Evolutionary conservation across 2,329 filamentous ascomycete species (phyloP).

Genomic region (Aspergillus intermedius): DNA sequence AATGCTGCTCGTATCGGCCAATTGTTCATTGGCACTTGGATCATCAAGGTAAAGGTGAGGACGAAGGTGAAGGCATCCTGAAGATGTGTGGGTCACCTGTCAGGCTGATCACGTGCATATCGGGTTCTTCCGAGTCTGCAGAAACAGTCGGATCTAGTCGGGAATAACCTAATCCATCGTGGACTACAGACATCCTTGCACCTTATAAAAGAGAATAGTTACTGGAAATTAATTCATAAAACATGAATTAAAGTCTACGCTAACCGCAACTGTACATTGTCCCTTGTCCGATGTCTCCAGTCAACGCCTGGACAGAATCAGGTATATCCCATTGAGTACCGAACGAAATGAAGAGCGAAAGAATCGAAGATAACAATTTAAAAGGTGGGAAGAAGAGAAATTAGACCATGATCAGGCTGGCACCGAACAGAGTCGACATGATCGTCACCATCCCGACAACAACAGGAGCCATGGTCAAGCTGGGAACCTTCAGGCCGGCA

Average conservation of each 20-base stretch:
- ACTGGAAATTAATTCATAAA: conserved; percentile 1
- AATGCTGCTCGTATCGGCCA: too few relatives aligned
- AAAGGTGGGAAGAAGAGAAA: conserved; percentile 9
- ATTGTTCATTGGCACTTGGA: too few relatives aligned
- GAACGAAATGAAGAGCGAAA: not conserved
- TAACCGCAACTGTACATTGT: conserved; percentile 13
- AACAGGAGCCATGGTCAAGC: conserved; percentile 45
- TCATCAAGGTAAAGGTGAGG: too few relatives aligned
- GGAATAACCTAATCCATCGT: too few relatives aligned
- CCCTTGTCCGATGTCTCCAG: conserved; percentile 1
- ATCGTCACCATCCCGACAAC: conserved; percentile 47
- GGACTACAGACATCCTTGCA: too few relatives aligned
- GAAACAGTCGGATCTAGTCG: too few relatives aligned
- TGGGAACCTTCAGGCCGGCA: conserved; percentile 37
- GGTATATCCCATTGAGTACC: not conserved
- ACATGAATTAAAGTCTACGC: conserved; percentile 8
- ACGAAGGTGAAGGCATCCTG: too few relatives aligned
- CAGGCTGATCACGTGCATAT: too few relatives aligned
- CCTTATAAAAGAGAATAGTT: not conserved
- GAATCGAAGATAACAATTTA: conserved; percentile 8
- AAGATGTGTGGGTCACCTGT: too few relatives aligned
- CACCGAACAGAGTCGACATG: conserved; percentile 50
- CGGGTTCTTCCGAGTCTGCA: too few relatives aligned
- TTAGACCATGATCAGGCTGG: conserved; percentile 33
- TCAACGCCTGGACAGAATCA: not conserved